A percentile compares a stretch with the other conserved stretches of the same genome.
phyloP scores from a whole-genome alignment of 306 rosid species.

The Styphnolobium japonicum region DNA sequence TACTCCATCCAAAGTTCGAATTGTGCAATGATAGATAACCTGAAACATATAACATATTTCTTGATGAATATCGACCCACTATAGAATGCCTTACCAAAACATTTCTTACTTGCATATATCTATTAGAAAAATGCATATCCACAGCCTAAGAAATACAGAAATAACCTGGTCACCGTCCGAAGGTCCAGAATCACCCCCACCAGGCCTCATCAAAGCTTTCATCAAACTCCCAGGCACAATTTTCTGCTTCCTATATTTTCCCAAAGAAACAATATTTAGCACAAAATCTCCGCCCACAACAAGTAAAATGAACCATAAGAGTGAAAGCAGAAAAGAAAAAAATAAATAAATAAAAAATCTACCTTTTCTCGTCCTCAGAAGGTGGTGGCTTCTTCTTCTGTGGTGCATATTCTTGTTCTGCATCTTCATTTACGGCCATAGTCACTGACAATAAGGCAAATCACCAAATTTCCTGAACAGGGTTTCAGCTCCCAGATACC shows the following conservation, averaged over 20 bases:
- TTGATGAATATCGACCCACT: constrained; percentile 16
- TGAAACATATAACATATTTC: constrained; percentile 29
- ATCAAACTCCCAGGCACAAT: constrained; percentile 83
- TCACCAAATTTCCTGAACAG: constrained; percentile 1
- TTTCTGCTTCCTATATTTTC: constrained; percentile 64
- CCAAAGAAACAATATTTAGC: constrained; percentile 17
- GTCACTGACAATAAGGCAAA: constrained; percentile 1
- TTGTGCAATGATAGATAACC: constrained; percentile 79
- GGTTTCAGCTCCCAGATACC: constrained; percentile 8
- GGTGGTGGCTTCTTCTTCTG: constrained; percentile 66
- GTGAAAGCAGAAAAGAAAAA: background rate
- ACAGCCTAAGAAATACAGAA: background rate
- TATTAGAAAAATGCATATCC: background rate
- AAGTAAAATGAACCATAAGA: background rate
- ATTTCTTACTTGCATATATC: constrained; percentile 2
- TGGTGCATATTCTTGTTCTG: constrained; percentile 42
- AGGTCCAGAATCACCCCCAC: constrained; percentile 78
- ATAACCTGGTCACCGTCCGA: constrained; percentile 88
- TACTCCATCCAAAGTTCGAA: constrained; percentile 89
- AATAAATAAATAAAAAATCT: background rate
- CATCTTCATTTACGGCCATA: constrained; percentile 53
- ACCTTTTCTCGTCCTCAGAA: constrained; percentile 87
- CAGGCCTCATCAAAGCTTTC: constrained; percentile 90
- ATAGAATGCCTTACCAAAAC: background rate
- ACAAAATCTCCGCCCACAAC: background rate